Evolutionary conservation across 208 protist genomes (phyloP), one percentile per base, ranked within the genome.

Genomic region (Porcisia deanei): DNA sequence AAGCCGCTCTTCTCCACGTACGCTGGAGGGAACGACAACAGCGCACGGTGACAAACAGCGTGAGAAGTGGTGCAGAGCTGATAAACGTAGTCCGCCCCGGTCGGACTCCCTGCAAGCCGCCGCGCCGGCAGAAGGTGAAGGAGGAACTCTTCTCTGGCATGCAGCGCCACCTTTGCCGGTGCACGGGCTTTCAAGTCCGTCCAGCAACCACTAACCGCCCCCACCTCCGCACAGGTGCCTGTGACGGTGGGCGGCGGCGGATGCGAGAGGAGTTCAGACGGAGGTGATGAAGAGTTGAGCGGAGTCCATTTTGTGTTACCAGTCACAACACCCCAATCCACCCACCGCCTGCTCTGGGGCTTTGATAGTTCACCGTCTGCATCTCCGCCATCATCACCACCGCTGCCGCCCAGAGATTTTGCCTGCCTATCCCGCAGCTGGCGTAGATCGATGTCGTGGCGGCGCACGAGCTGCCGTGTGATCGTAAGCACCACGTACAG

Each of bases 401-500:
- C 64, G 43, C n/a, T 9, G 66, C 8, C 53, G n/a, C n/a, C 47
- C n/a, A 57, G 20, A n/a, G 66, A 30, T 16, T 53, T 57, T 57
- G 20, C 67, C 49, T 69, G 37, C 20, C 47, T 71, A n/a, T 22
- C 45, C 18, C 66, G 66, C 66, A 58, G 30, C 47, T 18, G 53
- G 25, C 2, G 73, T 69, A 20, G 68, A 45, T 25, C 64, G 37
- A 1, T 52, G 10, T 52, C 69, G 76, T 45, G 66, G 45, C 9
- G 60, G 34, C 52, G 54, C 64, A 77, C 69, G 14, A 61, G 65
- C 71, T 84, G 85, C 8, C 88, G 82, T 43, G 83, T 82, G 3
- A 88, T n/a, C 54, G 78, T 85, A 53, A 84, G 79, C 53, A 94
- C 82, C 69, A 91, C 86, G 55, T 91, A 91, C 16, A 95, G 71